A percentile compares a stretch with the other conserved stretches of the same genome.
Conservation (phyloP, 208 protist species). For the Trichomonas vaginalis region DNA sequence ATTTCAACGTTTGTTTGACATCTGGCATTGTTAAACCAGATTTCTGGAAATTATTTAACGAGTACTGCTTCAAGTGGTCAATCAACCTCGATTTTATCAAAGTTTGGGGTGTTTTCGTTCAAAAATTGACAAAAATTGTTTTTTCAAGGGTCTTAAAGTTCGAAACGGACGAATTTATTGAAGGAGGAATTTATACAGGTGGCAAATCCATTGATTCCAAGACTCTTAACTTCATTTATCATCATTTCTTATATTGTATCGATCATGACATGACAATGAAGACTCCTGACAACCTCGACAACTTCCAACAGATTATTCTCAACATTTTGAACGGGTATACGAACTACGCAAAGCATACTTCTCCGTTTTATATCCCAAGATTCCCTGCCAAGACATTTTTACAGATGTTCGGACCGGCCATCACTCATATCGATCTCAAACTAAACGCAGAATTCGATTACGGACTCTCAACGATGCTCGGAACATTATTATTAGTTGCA, state of each 20-base stretch:
- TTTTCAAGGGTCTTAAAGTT: background rate
- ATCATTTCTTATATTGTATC: background rate
- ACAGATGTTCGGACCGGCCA: background rate
- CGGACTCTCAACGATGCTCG: background rate
- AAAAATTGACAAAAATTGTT: background rate
- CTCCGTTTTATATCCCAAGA: background rate
- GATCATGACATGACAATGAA: background rate
- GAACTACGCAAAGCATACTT: background rate
- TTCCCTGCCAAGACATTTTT: background rate
- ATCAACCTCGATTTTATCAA: background rate
- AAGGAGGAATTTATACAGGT: background rate
- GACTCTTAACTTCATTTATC: background rate
- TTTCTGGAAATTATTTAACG: background rate
- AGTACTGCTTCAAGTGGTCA: background rate
- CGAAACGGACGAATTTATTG: background rate
- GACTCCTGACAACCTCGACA: background rate
- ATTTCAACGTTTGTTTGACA: background rate
- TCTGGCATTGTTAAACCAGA: background rate
- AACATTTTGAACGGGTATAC: background rate
- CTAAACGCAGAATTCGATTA: background rate
- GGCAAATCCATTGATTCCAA: background rate
- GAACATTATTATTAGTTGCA: background rate
- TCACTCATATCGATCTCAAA: background rate
- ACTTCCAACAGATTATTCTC: background rate
- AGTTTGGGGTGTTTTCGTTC: background rate